These are phyloP conservation scores for Chlamydomonas sp. DNA, from an alignment of 139 green algal genomes.

Conservation along the genomic window DNA sequence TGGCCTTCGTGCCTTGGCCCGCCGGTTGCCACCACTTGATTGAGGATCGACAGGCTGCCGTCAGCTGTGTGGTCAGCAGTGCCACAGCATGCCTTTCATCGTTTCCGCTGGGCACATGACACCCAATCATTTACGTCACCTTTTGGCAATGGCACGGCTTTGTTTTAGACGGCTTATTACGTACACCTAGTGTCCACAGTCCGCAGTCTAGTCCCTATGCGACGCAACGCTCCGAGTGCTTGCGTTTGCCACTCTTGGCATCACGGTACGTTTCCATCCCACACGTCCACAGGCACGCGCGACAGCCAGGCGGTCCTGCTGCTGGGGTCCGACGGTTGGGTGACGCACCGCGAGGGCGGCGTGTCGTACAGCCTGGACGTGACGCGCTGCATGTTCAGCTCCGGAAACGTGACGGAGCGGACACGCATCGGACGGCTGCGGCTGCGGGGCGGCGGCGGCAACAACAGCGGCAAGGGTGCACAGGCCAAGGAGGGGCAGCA, in stretches of 20 bases:
- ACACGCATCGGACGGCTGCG: constrained; percentile 62
- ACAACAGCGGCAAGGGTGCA: not conserved
- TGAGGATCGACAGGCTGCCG: no score
- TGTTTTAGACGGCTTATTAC: no score
- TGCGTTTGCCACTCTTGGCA: not conserved
- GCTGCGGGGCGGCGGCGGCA: not conserved
- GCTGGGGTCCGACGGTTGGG: constrained; percentile 68
- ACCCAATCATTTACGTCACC: no score
- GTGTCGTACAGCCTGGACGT: constrained; percentile 72
- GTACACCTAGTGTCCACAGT: no score
- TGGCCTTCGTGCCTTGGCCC: no score
- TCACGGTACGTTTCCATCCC: not conserved
- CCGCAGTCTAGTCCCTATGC: no score
- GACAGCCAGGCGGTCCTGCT: constrained; percentile 63
- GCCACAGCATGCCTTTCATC: no score
- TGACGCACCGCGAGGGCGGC: constrained; percentile 72
- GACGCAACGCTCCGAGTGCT: no score
- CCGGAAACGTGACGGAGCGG: constrained; percentile 82
- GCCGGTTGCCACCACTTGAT: no score
- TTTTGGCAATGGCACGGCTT: no score
- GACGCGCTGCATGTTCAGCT: constrained; percentile 82
- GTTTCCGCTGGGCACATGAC: no score
- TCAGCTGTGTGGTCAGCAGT: no score
- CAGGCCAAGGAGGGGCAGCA: not conserved
- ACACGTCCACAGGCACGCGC: constrained; percentile 46